Conservation (phyloP, 2,329 filamentous ascomycete species). For the Westerdykella ornata region DNA sequence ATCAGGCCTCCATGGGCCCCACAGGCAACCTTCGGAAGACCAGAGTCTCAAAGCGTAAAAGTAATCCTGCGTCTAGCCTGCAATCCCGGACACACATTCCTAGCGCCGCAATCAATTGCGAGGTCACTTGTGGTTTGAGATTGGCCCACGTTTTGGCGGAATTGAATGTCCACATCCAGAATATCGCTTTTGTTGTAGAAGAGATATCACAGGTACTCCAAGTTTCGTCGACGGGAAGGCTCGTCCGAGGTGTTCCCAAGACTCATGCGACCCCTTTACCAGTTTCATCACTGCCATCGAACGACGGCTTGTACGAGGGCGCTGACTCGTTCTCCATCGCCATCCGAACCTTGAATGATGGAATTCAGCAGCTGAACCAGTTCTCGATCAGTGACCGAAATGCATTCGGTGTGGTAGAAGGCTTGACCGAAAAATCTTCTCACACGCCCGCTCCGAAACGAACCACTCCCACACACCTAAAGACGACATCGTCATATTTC, state of each 20-base stretch:
- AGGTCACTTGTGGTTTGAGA: neutral
- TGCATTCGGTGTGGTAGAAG: neutral
- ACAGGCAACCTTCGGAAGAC: too few relatives aligned
- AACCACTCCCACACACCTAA: neutral
- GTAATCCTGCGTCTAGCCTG: too few relatives aligned
- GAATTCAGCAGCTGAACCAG: neutral
- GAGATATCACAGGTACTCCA: neutral
- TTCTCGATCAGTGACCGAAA: neutral
- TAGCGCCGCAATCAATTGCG: too few relatives aligned
- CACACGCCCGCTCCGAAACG: neutral
- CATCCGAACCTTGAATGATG: neutral
- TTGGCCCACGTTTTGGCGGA: neutral
- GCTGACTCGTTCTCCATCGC: neutral
- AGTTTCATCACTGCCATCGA: neutral
- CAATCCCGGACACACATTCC: too few relatives aligned
- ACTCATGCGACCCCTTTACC: neutral
- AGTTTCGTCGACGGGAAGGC: neutral
- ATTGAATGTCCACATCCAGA: neutral
- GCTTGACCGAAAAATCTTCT: neutral
- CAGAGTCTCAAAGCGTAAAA: too few relatives aligned
- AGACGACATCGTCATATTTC: slow-evolving; percentile 6
- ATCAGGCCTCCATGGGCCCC: too few relatives aligned
- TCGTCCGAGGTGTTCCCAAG: neutral
- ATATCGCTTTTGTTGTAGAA: neutral
- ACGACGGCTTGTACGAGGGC: neutral